phyloP scores from a whole-genome alignment of 352 stramenopile species.

The Blastocystis sp. region DNA sequence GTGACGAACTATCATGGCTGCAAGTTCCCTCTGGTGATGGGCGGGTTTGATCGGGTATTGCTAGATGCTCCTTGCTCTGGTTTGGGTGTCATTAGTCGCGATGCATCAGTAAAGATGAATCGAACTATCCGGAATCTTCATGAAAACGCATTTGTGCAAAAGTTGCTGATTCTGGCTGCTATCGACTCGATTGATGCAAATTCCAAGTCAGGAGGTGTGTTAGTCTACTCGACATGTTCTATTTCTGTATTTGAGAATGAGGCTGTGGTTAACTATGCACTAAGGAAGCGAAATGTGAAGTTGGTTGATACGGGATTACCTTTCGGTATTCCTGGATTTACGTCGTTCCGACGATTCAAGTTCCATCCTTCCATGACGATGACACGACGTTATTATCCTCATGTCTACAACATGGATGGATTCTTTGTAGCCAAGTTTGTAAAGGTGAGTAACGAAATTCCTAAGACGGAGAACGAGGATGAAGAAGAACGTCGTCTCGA shows the following conservation, averaged over 20 bases:
- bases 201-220: constrained; percentile 87
- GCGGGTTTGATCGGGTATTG: constrained; percentile 92
- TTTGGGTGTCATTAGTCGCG: constrained; percentile 91
- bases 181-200: constrained; percentile 94
- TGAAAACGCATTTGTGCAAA: constrained; percentile 90
- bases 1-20: constrained; percentile 89
- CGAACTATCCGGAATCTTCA: constrained; percentile 86
- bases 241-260: constrained; percentile 80
- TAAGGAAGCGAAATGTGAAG: constrained; percentile 94
- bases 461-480: constrained; percentile 70
- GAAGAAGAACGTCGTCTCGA: constrained; percentile 63
- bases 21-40: constrained; percentile 85
- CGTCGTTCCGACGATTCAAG: constrained; percentile 79
- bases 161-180: constrained; percentile 93
- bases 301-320: constrained; percentile 88
- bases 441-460: constrained; percentile 87
- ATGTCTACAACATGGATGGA: constrained; percentile 99
- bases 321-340: constrained; percentile 85
- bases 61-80: constrained; percentile 97
- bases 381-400: constrained; percentile 94
- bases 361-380: constrained; percentile 93
- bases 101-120: constrained; percentile 96
- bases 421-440: constrained; percentile 99
- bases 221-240: constrained; percentile 97
- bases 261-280: constrained; percentile 95